Evolutionary conservation across 2,329 filamentous ascomycete species (phyloP).

Genomic region (Ophiostoma novo-ulmi): DNA sequence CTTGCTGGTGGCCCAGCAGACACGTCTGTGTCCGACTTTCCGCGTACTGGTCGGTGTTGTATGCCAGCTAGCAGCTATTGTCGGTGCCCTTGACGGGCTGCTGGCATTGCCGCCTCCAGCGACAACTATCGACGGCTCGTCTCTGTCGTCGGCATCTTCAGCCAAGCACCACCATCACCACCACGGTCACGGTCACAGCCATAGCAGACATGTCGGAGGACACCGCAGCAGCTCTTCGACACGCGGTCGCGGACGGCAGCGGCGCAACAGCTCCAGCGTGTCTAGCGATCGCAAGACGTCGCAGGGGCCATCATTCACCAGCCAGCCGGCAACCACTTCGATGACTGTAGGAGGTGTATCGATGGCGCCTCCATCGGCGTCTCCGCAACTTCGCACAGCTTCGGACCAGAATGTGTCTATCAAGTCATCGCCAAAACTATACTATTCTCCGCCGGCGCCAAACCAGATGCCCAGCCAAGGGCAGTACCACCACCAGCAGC

Average conservation of each 20-base stretch:
- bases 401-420: neutral
- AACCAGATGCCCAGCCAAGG: neutral
- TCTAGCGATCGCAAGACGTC: constrained; percentile 15
- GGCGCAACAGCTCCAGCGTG: constrained; percentile 17
- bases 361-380: constrained; percentile 12
- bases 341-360: neutral
- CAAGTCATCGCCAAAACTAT: constrained; percentile 13
- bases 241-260: constrained; percentile 14
- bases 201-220: neutral
- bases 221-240: neutral
- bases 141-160: constrained; percentile 4
- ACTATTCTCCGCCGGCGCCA: constrained; percentile 4
- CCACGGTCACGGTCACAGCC: neutral
- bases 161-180: constrained; percentile 14
- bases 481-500: constrained; percentile 4
- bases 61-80: constrained; percentile 25
- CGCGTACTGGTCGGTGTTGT: constrained; percentile 23
- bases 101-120: constrained; percentile 13
- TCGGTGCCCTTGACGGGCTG: constrained; percentile 22
- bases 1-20: constrained; percentile 20
- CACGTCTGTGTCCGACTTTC: constrained; percentile 21
- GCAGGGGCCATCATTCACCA: neutral
- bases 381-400: neutral
- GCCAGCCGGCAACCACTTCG: neutral
- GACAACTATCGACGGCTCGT: neutral